Evolutionary conservation across 352 stramenopile genomes (phyloP), one percentile per base, ranked within the genome.

Genomic region (Elongisporangium undulatum): DNA sequence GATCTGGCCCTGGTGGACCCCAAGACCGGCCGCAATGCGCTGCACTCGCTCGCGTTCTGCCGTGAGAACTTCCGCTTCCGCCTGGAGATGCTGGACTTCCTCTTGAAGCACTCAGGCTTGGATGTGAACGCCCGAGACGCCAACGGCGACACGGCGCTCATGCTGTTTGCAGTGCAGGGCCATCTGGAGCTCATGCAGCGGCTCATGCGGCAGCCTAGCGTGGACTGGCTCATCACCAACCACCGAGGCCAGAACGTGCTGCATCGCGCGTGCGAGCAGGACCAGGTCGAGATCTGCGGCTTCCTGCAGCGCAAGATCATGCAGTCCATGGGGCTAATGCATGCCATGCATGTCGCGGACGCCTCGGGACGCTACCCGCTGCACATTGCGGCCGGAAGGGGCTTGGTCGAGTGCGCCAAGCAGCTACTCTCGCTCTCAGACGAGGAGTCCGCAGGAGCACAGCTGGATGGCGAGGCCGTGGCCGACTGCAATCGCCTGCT

Each of bases 31-130:
- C 79, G 82, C 10, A 78, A 71, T 22, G 71, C 78, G 2, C 62
- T 91, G 16, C 79, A 91, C 26, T 54, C 85, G 66, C 62, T 91
- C 19, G 74, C 82, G 2, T 85, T 86, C 59, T 86, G 74, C 39
- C 67, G 64, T 2, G 82, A 83, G 55, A 77, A 58, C 38, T 68
- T 79, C 22, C 65, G 66, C 1, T 72, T 72, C 8, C 71, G 79
- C 3, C 56, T 77, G 8, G 69, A 74, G 24, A 75, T 89, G 68
- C 69, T 92, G 19, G 66, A 68, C 4, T 92, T 88, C 45, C 66
- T 92, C 9, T 45, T 88, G 1, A 12, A 56, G 8, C 56, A 55
- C 17, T 66, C 64, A 1, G 72, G 66, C 3, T 50, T 84, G 0
- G 70, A 85, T 20, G 61, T 87, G 13, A 64, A 87, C 26, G 69